These are phyloP conservation scores for Lolium rigidum DNA, from an alignment of 176 grass and related monocot genomes.

Conservation along the genomic window DNA sequence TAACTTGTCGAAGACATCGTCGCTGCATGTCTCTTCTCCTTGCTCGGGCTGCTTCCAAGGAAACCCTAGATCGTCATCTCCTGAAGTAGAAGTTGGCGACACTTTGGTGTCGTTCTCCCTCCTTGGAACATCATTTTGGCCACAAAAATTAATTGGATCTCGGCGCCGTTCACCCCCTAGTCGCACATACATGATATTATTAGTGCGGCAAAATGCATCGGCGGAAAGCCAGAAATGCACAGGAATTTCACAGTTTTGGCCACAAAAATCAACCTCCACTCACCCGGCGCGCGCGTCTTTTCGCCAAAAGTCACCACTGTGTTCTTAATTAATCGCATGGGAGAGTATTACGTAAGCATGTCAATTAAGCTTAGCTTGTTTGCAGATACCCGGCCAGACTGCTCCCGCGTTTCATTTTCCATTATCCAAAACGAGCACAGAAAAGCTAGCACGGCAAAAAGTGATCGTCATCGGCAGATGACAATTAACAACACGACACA, in stretches of 20 bases:
- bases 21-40: too few species aligned
- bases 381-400: too few species aligned
- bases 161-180: too few species aligned
- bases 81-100: too few species aligned
- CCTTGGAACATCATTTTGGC: too few species aligned
- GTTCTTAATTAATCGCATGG: background rate
- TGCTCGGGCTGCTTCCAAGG: too few species aligned
- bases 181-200: too few species aligned
- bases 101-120: too few species aligned
- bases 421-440: constrained; percentile 9
- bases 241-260: constrained; percentile 6
- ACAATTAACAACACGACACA: background rate
- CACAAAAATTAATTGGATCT: too few species aligned
- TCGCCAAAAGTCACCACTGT: constrained; percentile 29
- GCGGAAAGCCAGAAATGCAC: background rate
- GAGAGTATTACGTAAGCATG: background rate
- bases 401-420: constrained; percentile 3
- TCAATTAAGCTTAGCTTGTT: background rate
- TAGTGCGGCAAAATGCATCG: background rate
- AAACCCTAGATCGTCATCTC: too few species aligned
- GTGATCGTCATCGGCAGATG: background rate
- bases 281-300: background rate
- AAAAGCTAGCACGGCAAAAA: background rate
- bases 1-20: too few species aligned
- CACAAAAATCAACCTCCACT: constrained; percentile 5